Evolutionary conservation across 2,329 filamentous ascomycete genomes (phyloP).

Genomic region (Trichoderma oligosporum): DNA sequence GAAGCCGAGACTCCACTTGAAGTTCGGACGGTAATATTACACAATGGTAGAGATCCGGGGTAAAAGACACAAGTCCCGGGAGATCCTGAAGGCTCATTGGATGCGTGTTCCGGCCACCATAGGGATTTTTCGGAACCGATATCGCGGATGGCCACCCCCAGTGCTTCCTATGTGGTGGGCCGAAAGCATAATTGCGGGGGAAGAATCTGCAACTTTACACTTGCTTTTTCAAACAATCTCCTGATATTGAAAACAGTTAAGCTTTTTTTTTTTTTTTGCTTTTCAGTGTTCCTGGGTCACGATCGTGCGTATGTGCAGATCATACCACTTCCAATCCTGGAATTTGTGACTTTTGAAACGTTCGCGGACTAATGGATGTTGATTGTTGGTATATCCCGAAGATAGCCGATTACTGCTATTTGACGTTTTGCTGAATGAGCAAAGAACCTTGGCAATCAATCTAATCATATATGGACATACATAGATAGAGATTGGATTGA

Average conservation of each 20-base stretch:
- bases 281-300: neutral
- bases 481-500: too few species aligned
- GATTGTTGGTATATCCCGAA: neutral
- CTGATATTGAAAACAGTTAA: neutral
- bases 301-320: neutral
- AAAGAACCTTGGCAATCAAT: too few species aligned
- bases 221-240: neutral
- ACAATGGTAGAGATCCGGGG: constrained; percentile 21
- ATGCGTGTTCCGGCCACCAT: constrained; percentile 22
- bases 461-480: too few species aligned
- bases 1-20: constrained; percentile 26
- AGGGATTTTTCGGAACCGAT: constrained; percentile 28
- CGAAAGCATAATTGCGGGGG: constrained; percentile 18
- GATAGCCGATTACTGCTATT: constrained; percentile 3
- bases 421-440: neutral
- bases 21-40: constrained; percentile 23
- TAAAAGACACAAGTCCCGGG: constrained; percentile 19
- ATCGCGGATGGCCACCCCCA: constrained; percentile 17
- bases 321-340: constrained; percentile 3
- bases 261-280: neutral
- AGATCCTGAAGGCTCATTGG: constrained; percentile 22
- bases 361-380: neutral
- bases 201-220: constrained; percentile 7
- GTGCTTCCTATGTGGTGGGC: constrained; percentile 15
- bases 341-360: neutral